Conservation (phyloP, 2,329 filamentous ascomycete species). For the Ophiostoma australiae region DNA sequence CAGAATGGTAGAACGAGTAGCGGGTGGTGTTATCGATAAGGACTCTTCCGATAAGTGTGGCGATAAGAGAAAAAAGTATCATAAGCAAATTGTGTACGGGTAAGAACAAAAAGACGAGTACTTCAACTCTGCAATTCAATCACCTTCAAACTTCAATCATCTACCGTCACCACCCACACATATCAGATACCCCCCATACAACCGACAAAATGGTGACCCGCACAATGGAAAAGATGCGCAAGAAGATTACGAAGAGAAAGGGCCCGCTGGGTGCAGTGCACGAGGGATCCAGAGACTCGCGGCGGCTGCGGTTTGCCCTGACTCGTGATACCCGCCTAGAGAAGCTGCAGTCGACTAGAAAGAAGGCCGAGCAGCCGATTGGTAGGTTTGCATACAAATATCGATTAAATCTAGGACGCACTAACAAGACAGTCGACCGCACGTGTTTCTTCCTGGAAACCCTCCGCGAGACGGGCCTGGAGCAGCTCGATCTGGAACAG, state of each 20-base stretch:
- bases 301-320: slow-evolving; percentile 71
- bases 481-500: slow-evolving; percentile 49
- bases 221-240: slow-evolving; percentile 76
- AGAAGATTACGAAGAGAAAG: slow-evolving; percentile 81
- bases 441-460: slow-evolving; percentile 48
- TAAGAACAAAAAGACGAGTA: background rate
- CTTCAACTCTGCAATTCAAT: background rate
- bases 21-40: background rate
- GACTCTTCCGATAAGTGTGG: slow-evolving; percentile 11
- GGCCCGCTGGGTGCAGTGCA: slow-evolving; percentile 71
- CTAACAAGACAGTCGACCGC: slow-evolving; percentile 24
- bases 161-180: background rate
- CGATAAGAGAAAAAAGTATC: slow-evolving; percentile 20
- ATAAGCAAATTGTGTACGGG: background rate
- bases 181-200: slow-evolving; percentile 1
- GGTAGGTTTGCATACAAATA: background rate
- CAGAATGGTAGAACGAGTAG: background rate
- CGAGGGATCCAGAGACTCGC: slow-evolving; percentile 81
- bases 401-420: background rate
- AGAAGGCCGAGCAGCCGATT: slow-evolving; percentile 66
- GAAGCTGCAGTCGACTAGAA: slow-evolving; percentile 62
- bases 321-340: slow-evolving; percentile 78
- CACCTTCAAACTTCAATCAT: background rate
- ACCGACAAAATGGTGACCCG: slow-evolving; percentile 53
- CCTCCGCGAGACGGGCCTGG: slow-evolving; percentile 47